Evolutionary conservation across 257 asterid genomes (phyloP).

Genomic region (Solanum rostratum): DNA sequence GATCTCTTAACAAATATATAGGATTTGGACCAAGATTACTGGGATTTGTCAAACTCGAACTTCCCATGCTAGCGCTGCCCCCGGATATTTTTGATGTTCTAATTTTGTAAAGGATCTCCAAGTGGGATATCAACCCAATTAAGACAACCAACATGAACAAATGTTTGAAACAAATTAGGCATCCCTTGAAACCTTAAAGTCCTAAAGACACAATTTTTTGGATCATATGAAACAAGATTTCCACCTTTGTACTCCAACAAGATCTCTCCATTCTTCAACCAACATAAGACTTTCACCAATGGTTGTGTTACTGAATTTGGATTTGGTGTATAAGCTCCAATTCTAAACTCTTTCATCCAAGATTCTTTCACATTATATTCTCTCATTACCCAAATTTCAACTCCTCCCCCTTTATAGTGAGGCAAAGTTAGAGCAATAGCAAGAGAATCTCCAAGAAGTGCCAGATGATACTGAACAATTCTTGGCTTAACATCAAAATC

Average conservation of each 20-base stretch:
- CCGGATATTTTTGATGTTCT: not conserved
- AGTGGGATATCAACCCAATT: not conserved
- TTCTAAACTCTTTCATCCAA: conserved; percentile 14
- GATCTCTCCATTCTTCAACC: conserved; percentile 23
- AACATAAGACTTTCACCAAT: conserved; percentile 10
- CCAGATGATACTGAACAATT: conserved; percentile 11
- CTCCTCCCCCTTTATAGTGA: not conserved
- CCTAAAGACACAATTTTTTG: not conserved
- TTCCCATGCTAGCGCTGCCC: not conserved
- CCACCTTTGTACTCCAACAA: conserved; percentile 23
- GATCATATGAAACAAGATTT: conserved; percentile 25
- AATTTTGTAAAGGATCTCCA: not conserved
- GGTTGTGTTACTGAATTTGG: not conserved
- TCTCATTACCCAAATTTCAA: conserved; percentile 21
- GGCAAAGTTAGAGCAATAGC: conserved; percentile 4
- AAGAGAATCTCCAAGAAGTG: conserved; percentile 17
- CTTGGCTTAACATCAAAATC: not conserved
- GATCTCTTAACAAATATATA: not conserved
- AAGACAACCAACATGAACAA: conserved; percentile 32
- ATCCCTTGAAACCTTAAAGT: conserved; percentile 8
- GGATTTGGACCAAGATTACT: not conserved
- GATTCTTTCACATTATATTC: conserved; percentile 10
- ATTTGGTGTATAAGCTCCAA: conserved; percentile 17
- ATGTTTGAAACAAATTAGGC: conserved; percentile 22
- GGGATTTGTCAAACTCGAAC: not conserved